phyloP scores from a whole-genome alignment of 345 rosid genomes.

The Microthlaspi erraticum region DNA sequence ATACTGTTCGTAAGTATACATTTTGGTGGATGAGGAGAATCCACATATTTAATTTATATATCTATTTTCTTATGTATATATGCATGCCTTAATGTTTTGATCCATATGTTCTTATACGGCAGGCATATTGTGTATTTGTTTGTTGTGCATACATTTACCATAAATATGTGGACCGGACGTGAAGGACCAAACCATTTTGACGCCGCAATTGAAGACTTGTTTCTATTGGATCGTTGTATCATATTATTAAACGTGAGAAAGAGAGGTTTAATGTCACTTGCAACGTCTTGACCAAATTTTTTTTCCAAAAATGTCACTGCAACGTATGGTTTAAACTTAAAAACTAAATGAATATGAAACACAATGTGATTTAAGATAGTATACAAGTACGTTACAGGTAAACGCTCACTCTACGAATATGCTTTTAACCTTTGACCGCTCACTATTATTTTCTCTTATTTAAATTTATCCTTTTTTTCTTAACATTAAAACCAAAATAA shows the following conservation, averaged over 20 bases:
- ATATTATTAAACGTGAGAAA: conserved; percentile 11
- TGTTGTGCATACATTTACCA: conserved; percentile 1
- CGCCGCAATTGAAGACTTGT: conserved; percentile 45
- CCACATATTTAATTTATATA: conserved; percentile 20
- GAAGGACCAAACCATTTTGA: conserved; percentile 38
- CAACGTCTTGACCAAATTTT: no score
- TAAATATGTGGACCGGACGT: conserved; percentile 38
- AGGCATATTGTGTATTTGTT: not conserved
- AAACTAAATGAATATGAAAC: not conserved
- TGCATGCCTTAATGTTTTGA: conserved; percentile 1
- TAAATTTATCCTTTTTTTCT: no score
- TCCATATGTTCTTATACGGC: no score
- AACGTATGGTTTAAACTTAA: conserved; percentile 32
- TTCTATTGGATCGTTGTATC: conserved; percentile 9
- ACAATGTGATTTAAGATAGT: conserved; percentile 6
- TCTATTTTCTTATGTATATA: not conserved
- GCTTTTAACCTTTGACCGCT: conserved; percentile 20
- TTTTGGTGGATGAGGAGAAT: conserved; percentile 20
- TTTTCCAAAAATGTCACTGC: not conserved
- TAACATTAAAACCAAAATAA: no score
- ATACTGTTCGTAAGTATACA: conserved; percentile 18
- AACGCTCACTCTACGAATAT: conserved; percentile 5
- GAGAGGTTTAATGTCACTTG: conserved; percentile 8
- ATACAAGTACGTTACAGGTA: conserved; percentile 17
- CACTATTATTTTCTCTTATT: conserved; percentile 14